Base-by-base conservation (phyloP, 306 rosid genomes). In the Quercus mongolica region DNA sequence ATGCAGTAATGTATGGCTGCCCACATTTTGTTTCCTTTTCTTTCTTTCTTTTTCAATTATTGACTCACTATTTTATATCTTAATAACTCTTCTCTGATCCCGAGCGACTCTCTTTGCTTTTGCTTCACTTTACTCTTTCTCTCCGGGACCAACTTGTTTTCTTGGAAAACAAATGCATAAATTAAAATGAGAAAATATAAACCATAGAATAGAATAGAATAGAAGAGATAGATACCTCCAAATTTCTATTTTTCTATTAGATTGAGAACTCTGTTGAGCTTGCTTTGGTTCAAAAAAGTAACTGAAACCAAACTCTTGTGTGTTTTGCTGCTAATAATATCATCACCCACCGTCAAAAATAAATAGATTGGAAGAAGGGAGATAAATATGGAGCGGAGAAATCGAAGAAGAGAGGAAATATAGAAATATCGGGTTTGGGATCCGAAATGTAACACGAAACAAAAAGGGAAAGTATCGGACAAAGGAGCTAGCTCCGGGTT, bases 11-110 rank as follows among this genome's bases (percentile, higher is more conserved):
- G 46, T 41, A 41, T 41, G 12, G 46, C 46, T 77, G 67, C 85
- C 85, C 82, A 62, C 74, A 78, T 87, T 70, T 88, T 76, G 75
- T 84, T 41, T 41, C 46, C 11, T 41, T 41, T 85, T 82, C 61
- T 71, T 84, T 82, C 61, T 71, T 84, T 79, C 54, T 49, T 79
- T 81, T 82, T 79, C 79, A 83, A 91, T 93, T 86, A 84, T 89
- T 75, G 77, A 74, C 78, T 82, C 78, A 35, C 57, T 46, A 25
- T 18, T 26, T 26, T 26, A 41, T 41, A 0, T 41, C 11, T 41
- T 26, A 26, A 26, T 8, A 8, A 74, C 83, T 91, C 92, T 83
- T 81, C 94, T 88, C 92, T 83, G 91, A 94, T 92, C 97, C 97
- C 92, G 89, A 91, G 90, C 75, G 46, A 8, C 46, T 3, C 79